Evolutionary conservation across 345 rosid genomes (phyloP).

Genomic region (Rhizophora mangle): DNA sequence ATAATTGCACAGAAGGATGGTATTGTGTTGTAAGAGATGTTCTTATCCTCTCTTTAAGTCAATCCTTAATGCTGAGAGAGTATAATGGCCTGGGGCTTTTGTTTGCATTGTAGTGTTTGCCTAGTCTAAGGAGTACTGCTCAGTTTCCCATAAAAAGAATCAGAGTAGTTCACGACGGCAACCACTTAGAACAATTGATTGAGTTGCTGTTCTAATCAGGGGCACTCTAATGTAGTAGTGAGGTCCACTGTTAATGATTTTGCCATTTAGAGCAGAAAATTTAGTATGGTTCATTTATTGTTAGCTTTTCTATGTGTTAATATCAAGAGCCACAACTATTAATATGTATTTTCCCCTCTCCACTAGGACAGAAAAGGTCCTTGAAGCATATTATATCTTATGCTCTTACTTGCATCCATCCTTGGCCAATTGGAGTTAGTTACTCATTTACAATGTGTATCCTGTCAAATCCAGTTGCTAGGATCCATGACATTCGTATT

Average conservation of each 20-base stretch:
- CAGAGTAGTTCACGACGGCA: constrained; percentile 48
- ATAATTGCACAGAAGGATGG: constrained; percentile 98
- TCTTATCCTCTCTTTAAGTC: constrained; percentile 3
- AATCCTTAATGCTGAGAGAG: background rate
- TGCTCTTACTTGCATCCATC: constrained; percentile 81
- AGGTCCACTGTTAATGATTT: background rate
- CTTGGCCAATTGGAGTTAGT: constrained; percentile 69
- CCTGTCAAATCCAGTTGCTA: too few species aligned
- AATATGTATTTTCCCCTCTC: background rate
- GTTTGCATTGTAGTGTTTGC: constrained; percentile 74
- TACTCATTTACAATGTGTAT: constrained; percentile 89
- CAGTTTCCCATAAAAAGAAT: constrained; percentile 72
- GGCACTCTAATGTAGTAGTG: background rate
- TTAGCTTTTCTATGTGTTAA: constrained; percentile 4
- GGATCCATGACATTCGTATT: too few species aligned
- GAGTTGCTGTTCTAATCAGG: background rate
- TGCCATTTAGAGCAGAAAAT: background rate
- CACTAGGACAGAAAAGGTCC: constrained; percentile 70
- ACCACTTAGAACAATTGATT: constrained; percentile 1
- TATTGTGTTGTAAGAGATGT: constrained; percentile 22
- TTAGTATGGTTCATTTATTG: background rate
- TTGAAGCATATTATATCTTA: too few species aligned
- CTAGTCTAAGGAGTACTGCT: constrained; percentile 73
- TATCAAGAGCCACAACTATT: background rate
- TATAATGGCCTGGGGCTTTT: constrained; percentile 18